phyloP scores from a whole-genome alignment of 768 basidiomycete genomes.

The Leccinum boreale region DNA sequence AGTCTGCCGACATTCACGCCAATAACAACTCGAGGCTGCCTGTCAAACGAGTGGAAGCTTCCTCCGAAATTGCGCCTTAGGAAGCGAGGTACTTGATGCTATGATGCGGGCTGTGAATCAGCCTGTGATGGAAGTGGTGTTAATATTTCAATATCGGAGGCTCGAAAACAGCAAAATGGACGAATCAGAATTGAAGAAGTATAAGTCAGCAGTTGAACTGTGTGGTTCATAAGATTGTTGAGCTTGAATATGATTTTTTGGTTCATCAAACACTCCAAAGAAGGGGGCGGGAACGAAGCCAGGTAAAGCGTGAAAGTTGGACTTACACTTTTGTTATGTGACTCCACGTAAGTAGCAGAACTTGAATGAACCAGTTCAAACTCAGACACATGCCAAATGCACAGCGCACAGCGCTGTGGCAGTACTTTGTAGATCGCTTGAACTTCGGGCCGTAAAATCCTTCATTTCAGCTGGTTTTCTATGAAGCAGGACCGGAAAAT shows the following conservation, averaged over 20 bases:
- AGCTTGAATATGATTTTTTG: slow-evolving; percentile 43
- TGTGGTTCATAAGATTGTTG: slow-evolving; percentile 43
- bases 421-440: background rate
- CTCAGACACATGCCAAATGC: no score
- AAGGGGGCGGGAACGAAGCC: no score
- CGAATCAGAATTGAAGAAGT: slow-evolving; percentile 45
- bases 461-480: background rate
- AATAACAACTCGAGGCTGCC: no score
- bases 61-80: no score
- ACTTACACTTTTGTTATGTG: no score
- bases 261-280: slow-evolving; percentile 32
- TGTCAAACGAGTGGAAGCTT: no score
- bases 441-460: background rate
- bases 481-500: background rate
- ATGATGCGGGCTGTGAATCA: background rate
- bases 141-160: background rate
- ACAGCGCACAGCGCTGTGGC: no score
- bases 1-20: no score
- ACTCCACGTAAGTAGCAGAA: no score
- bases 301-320: no score
- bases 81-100: no score
- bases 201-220: slow-evolving; percentile 39
- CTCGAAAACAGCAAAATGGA: background rate
- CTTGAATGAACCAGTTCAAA: no score
- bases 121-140: background rate